These are phyloP conservation scores for Cryptosporidium ubiquitum DNA, from an alignment of 169 alveolate species.

Conservation along the genomic window DNA sequence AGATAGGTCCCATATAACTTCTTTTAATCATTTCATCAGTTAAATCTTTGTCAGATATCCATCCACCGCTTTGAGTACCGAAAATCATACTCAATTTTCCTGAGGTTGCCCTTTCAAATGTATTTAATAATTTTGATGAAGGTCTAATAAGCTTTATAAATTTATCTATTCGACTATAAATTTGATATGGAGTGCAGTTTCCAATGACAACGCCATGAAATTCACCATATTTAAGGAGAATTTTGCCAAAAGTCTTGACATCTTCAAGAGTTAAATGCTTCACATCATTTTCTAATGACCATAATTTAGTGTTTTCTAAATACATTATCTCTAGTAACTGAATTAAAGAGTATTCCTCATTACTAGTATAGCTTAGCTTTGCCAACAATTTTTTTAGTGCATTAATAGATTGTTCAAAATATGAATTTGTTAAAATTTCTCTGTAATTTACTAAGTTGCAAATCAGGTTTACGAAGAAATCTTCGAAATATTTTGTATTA, in stretches of 20 bases:
- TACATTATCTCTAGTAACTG: constrained; percentile 7
- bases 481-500: constrained; percentile 26
- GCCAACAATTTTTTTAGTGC: constrained; percentile 5
- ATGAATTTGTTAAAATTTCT: background rate
- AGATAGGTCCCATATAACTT: background rate
- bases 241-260: constrained; percentile 22
- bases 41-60: constrained; percentile 1
- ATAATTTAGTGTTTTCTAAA: constrained; percentile 16
- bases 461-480: background rate
- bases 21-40: background rate
- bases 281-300: constrained; percentile 40
- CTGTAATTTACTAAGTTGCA: constrained; percentile 13
- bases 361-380: constrained; percentile 9
- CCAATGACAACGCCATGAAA: constrained; percentile 50
- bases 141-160: constrained; percentile 26
- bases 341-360: constrained; percentile 13
- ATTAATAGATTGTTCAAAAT: background rate
- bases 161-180: background rate
- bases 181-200: constrained; percentile 43
- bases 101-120: background rate
- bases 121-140: background rate
- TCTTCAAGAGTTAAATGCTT: constrained; percentile 45
- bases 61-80: background rate
- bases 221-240: constrained; percentile 52
- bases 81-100: background rate